A percentile compares a stretch with the other conserved stretches of the same genome.
These are phyloP conservation scores for Ciborinia camelliae DNA, from an alignment of 2,329 filamentous ascomycete species.

Conservation along the genomic window DNA sequence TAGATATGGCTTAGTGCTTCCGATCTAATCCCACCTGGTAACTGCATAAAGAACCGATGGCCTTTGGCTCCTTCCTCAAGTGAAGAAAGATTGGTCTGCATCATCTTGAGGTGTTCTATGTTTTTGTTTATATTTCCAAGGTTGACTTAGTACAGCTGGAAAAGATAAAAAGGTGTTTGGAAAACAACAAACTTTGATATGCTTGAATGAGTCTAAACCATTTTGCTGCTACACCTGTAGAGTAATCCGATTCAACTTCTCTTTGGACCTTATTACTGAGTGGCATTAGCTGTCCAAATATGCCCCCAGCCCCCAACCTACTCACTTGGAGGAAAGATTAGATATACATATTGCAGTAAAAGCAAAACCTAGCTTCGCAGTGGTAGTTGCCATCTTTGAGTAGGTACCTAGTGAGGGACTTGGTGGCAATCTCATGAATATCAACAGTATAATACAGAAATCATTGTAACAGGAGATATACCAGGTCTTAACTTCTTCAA, in stretches of 20 bases:
- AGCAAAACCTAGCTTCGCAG: background rate
- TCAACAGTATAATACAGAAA: background rate
- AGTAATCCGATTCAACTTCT: too few species aligned
- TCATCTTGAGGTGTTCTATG: background rate
- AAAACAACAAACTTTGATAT: background rate
- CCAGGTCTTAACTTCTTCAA: background rate
- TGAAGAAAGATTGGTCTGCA: background rate
- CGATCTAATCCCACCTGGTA: slow-evolving; percentile 5
- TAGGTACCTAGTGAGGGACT: too few species aligned
- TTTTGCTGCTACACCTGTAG: too few species aligned
- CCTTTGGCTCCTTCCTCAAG: background rate
- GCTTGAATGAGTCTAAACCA: background rate
- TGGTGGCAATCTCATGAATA: background rate
- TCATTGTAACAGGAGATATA: background rate
- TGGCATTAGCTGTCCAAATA: background rate
- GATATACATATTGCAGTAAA: background rate
- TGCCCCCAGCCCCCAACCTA: background rate
- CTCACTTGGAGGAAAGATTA: too few species aligned
- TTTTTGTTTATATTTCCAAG: too few species aligned
- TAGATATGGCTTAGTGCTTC: slow-evolving; percentile 1
- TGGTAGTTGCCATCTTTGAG: background rate
- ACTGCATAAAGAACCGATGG: background rate
- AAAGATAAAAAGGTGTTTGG: background rate
- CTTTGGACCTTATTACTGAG: background rate
- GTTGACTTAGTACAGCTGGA: background rate